phyloP scores from a whole-genome alignment of 768 basidiomycete species.

The Leccinum pellstonianum region DNA sequence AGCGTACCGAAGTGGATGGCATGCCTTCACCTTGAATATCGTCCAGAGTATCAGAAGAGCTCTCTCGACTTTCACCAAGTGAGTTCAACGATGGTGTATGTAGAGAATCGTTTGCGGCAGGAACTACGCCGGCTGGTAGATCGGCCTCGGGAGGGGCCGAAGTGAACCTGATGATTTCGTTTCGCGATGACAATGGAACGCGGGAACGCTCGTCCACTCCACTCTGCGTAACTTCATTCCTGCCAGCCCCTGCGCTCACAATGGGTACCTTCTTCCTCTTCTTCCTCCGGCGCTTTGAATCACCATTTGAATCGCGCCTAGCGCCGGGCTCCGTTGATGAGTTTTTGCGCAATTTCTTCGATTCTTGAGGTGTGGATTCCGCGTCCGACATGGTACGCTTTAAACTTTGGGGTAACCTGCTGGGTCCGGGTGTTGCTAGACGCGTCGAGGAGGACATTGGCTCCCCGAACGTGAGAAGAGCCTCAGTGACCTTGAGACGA shows the following conservation, averaged over 20 bases:
- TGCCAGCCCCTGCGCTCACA: slow-evolving; percentile 12
- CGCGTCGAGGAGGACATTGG: slow-evolving; percentile 29
- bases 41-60: background rate
- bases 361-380: slow-evolving; percentile 17
- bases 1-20: slow-evolving; percentile 18
- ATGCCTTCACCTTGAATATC: slow-evolving; percentile 3
- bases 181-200: slow-evolving; percentile 22
- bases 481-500: background rate
- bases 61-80: background rate
- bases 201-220: slow-evolving; percentile 13
- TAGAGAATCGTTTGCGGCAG: background rate
- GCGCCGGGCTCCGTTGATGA: slow-evolving; percentile 14
- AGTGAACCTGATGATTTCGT: slow-evolving; percentile 29
- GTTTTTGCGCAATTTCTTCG: slow-evolving; percentile 28
- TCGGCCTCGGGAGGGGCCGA: slow-evolving; percentile 18
- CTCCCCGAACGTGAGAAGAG: background rate
- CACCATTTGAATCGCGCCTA: slow-evolving; percentile 23
- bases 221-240: slow-evolving; percentile 11
- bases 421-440: slow-evolving; percentile 17
- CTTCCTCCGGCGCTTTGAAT: slow-evolving; percentile 28
- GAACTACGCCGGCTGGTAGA: background rate
- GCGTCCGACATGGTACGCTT: slow-evolving; percentile 29
- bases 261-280: slow-evolving; percentile 31
- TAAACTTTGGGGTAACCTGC: background rate
- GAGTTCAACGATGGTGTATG: slow-evolving; percentile 5